Percentiles rank a stretch among this genome's conserved stretches.
These are phyloP conservation scores for Podaxis sp. DNA, from an alignment of 768 basidiomycete species.

Conservation along the genomic window DNA sequence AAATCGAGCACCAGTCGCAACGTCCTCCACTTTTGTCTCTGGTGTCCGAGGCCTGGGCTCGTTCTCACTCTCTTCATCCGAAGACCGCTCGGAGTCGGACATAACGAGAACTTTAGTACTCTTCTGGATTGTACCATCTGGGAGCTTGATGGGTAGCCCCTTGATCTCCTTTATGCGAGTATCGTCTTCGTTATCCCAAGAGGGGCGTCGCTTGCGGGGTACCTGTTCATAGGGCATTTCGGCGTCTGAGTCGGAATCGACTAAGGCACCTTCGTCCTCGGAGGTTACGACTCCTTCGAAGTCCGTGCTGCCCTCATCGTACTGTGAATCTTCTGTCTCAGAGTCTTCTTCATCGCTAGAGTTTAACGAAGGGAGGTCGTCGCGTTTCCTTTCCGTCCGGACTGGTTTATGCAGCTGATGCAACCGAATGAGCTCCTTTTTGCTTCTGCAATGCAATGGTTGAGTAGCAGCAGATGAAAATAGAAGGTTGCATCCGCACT, in stretches of 20 bases:
- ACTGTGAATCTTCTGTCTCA: slow-evolving; percentile 38
- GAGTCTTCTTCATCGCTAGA: slow-evolving; percentile 55
- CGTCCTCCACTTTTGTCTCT: slow-evolving; percentile 53
- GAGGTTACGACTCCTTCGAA: slow-evolving; percentile 21
- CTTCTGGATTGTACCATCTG: slow-evolving; percentile 69
- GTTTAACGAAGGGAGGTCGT: slow-evolving; percentile 68
- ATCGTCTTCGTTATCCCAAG: slow-evolving; percentile 41
- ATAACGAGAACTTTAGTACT: slow-evolving; percentile 36
- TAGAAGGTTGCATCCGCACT: slow-evolving; percentile 43
- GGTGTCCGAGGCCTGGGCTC: slow-evolving; percentile 24
- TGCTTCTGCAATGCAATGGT: slow-evolving; percentile 55
- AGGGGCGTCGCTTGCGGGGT: slow-evolving; percentile 50
- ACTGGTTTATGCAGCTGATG: slow-evolving; percentile 64
- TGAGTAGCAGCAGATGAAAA: not conserved
- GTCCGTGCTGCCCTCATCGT: slow-evolving; percentile 28
- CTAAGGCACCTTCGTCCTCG: slow-evolving; percentile 35
- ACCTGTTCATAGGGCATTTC: slow-evolving; percentile 76
- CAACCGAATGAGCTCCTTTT: slow-evolving; percentile 75
- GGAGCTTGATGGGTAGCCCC: slow-evolving; percentile 83
- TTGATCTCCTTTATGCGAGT: slow-evolving; percentile 32
- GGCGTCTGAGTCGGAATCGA: slow-evolving; percentile 48
- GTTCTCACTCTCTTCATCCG: slow-evolving; percentile 29
- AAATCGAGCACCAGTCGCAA: slow-evolving; percentile 82
- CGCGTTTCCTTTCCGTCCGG: slow-evolving; percentile 38
- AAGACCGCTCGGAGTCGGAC: slow-evolving; percentile 21